A percentile compares a stretch with the other conserved stretches of the same genome.
phyloP scores from a whole-genome alignment of 345 rosid species.

The Barbarea vulgaris region DNA sequence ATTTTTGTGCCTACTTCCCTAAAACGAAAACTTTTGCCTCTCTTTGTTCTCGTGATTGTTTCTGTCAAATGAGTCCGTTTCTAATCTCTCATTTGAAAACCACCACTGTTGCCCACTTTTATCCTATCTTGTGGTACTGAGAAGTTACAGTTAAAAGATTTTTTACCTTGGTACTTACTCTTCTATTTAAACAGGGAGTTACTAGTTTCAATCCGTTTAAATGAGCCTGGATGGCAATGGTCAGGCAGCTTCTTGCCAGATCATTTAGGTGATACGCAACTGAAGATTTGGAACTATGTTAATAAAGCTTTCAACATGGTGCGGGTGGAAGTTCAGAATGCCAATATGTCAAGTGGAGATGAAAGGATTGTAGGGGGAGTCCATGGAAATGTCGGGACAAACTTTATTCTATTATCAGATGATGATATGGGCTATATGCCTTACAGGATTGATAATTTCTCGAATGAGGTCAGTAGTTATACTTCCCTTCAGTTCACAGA shows the following conservation, averaged over 20 bases:
- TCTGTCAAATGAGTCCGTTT: background rate
- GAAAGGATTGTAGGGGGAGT: conserved; percentile 74
- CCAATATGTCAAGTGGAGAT: conserved; percentile 72
- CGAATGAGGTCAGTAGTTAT: conserved; percentile 76
- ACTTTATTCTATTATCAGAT: conserved; percentile 85
- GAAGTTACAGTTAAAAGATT: conserved; percentile 9
- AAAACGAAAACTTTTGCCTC: background rate
- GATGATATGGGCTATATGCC: conserved; percentile 95
- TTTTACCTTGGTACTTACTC: conserved; percentile 22
- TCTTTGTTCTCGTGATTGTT: background rate
- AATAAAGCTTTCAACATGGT: conserved; percentile 72
- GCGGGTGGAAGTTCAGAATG: conserved; percentile 93
- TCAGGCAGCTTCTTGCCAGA: conserved; percentile 96
- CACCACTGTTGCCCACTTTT: conserved; percentile 11
- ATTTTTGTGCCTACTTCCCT: background rate
- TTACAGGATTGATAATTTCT: conserved; percentile 94
- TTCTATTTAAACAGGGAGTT: conserved; percentile 62
- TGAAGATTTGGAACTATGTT: conserved; percentile 80
- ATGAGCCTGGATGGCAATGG: conserved; percentile 99
- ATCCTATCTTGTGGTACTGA: conserved; percentile 11
- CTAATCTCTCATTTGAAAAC: background rate
- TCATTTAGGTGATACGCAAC: conserved; percentile 90
- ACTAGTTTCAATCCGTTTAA: conserved; percentile 72
- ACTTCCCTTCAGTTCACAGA: conserved; percentile 11
- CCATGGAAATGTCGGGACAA: conserved; percentile 80